Evolutionary conservation across 31 red algal species (phyloP), one percentile per base, ranked within the genome.

Genomic region (Asparagopsis taxiformis): DNA sequence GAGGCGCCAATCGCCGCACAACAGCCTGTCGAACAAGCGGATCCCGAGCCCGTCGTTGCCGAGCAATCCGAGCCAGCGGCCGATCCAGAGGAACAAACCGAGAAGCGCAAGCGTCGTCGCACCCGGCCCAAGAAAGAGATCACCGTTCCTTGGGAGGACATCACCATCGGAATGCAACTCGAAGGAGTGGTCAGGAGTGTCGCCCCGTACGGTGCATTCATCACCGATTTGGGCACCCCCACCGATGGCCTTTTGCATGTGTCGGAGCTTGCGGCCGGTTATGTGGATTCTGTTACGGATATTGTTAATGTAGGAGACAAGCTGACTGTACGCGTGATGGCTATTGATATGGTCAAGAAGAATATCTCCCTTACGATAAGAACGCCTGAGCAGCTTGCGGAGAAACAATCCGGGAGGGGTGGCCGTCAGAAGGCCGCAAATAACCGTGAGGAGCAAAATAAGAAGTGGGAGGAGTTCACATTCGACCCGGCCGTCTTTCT

Each of bases 241-340:
- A 99, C 96, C 2, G 96, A 94, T 80, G 91, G 96, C 29, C 60
- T 99, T 70, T 43, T 99, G 29, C 96, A 99, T 75, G 96, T 99
- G 24, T 99, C 96, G 31, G 79, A 99, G 52, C 59, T 99, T 17
- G 64, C 74, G 13, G 30, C 56, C 20, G 88, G 76, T 17, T 99
- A 65, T 74, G 91, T 99, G 38, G 82, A 92, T 36, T 74, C 94
- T 21, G 75, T 90, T 1, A 44, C 72, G 21, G 83, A 95, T 55
- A 53, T 93, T 5, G 84, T 99, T 37, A 79, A 82, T 36, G 63
- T 86, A n/a, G 97, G 97, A 20, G 82, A 99, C 20, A 87, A 84
- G 61, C 31, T 99, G 10, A 92, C 25, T 11, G 96, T 99, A 34
- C 62, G 91, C 5, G 88, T 99, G 24, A 34, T 91, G 35, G 30